phyloP scores from a whole-genome alignment of 257 asterid genomes.

The Solanum paucissectum region DNA sequence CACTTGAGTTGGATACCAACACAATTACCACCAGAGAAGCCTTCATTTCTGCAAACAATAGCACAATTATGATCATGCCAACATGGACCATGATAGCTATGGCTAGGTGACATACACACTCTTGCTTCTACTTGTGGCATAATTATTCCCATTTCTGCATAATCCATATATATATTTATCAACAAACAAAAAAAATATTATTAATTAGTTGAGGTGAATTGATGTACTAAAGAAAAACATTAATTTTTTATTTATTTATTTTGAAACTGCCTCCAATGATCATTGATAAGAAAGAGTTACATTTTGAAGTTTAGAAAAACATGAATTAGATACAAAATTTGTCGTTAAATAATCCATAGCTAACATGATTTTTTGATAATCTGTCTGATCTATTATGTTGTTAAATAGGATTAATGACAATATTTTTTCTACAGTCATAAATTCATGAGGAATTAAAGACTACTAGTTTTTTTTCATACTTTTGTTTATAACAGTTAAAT shows the following conservation, averaged over 20 bases:
- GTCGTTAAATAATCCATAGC: not conserved
- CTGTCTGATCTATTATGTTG: not conserved
- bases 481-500: too few species aligned
- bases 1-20: slow-evolving; percentile 28
- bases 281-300: too few species aligned
- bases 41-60: slow-evolving; percentile 39
- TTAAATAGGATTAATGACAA: not conserved
- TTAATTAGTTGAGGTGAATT: not conserved
- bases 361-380: not conserved
- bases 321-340: not conserved
- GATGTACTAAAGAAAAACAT: not conserved
- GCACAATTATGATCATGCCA: slow-evolving; percentile 27
- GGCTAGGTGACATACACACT: slow-evolving; percentile 37
- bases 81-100: slow-evolving; percentile 25
- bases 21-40: slow-evolving; percentile 41
- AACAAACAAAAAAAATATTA: not conserved
- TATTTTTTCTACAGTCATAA: too few species aligned
- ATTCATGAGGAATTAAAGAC: too few species aligned
- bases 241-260: too few species aligned
- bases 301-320: too few species aligned
- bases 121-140: slow-evolving; percentile 30
- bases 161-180: not conserved
- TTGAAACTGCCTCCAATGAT: too few species aligned
- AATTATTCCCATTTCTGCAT: slow-evolving; percentile 7
- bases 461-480: too few species aligned